These are phyloP conservation scores for Aspergillus egyptiacus DNA, from an alignment of 495 filamentous ascomycete genomes.

Conservation along the genomic window DNA sequence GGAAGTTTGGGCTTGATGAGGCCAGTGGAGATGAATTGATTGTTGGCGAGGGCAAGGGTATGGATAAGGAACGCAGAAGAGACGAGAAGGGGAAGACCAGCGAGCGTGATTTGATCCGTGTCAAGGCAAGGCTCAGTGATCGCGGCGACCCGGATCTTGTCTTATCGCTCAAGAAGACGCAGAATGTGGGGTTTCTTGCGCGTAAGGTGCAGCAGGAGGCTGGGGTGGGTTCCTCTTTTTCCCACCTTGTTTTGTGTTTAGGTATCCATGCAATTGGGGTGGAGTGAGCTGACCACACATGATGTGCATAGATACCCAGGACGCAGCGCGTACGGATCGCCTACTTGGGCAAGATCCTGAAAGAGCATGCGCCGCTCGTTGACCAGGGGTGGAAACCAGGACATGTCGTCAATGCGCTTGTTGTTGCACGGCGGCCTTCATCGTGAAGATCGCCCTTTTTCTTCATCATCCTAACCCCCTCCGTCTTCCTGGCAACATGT, in stretches of 20 bases:
- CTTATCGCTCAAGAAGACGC: conserved; percentile 52
- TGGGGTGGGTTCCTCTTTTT: conserved; percentile 44
- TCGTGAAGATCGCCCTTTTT: conserved; percentile 10
- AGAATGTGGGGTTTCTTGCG: conserved; percentile 57
- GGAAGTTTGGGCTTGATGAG: conserved; percentile 37
- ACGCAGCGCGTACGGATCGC: conserved; percentile 58
- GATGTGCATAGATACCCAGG: conserved; percentile 34
- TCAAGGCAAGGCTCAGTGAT: conserved; percentile 65
- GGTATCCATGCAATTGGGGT: no score
- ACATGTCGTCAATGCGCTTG: conserved; percentile 73
- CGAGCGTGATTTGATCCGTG: conserved; percentile 50
- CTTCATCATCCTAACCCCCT: neutral
- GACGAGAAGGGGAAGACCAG: conserved; percentile 60
- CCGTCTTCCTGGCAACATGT: neutral
- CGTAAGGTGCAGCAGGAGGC: conserved; percentile 59
- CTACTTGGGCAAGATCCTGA: conserved; percentile 74
- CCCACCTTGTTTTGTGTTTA: neutral
- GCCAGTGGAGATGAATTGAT: conserved; percentile 44
- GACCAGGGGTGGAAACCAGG: conserved; percentile 71
- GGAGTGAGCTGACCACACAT: no score
- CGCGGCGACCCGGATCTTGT: conserved; percentile 57
- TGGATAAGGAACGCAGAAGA: conserved; percentile 20
- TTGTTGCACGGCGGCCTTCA: conserved; percentile 42
- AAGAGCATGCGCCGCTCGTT: conserved; percentile 55
- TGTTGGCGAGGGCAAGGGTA: conserved; percentile 35